Conservation (phyloP, 805 yeast genomes). For the Yarrowia sp. region DNA sequence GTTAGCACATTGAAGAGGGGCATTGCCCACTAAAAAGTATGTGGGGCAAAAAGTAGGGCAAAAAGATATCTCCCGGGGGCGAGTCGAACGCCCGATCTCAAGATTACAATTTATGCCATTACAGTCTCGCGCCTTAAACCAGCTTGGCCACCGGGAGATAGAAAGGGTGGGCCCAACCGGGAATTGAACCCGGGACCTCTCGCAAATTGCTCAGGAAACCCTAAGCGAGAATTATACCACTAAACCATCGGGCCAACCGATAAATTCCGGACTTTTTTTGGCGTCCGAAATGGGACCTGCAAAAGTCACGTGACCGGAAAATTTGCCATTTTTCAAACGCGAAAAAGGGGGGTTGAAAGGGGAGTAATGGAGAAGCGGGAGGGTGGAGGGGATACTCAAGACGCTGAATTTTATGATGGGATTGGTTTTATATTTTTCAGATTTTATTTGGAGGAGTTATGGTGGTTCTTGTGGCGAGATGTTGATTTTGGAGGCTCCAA, state of each 20-base stretch:
- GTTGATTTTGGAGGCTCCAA: no score
- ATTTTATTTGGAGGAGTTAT: no score
- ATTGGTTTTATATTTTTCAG: no score
- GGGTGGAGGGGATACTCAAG: neutral
- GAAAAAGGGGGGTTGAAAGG: no score
- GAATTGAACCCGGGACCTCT: constrained; percentile 28
- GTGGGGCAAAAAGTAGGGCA: neutral
- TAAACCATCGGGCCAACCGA: constrained; percentile 26
- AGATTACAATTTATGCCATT: constrained; percentile 24
- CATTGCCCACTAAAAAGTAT: neutral
- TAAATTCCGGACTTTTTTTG: neutral
- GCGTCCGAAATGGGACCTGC: neutral
- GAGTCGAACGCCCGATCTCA: constrained; percentile 28
- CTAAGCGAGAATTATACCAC: constrained; percentile 27
- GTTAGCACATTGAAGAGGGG: no score
- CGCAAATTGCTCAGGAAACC: constrained; percentile 26
- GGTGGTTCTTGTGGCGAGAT: no score
- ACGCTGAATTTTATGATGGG: neutral
- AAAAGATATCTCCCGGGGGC: constrained; percentile 27
- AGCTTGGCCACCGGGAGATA: constrained; percentile 28
- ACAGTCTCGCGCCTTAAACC: constrained; percentile 28
- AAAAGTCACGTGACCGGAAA: neutral
- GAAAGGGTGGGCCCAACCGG: constrained; percentile 26
- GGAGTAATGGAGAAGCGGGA: no score
- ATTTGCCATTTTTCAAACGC: neutral